phyloP scores from a whole-genome alignment of 1,284 basidiomycete genomes.

The Cutaneotrichosporon spelunceum region DNA sequence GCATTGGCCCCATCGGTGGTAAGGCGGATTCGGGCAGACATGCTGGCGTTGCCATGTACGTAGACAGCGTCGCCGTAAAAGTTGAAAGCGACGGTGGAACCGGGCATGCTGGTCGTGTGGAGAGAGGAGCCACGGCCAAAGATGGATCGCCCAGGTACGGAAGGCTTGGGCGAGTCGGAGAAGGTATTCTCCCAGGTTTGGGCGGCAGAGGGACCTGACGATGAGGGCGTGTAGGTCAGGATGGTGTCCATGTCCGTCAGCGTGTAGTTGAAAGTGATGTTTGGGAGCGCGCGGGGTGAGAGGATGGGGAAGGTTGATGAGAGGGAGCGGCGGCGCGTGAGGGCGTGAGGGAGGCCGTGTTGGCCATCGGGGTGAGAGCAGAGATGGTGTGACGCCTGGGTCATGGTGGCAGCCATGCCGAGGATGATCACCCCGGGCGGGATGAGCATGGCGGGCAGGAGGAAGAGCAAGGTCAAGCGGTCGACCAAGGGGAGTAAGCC shows the following conservation, averaged over 20 bases:
- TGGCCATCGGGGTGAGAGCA: neutral
- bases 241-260: slow-evolving; percentile 11
- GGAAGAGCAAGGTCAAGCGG: too few species aligned
- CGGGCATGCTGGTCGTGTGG: neutral
- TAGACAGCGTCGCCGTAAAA: slow-evolving; percentile 12
- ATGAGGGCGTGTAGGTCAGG: slow-evolving; percentile 5
- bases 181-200: slow-evolving; percentile 1
- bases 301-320: neutral
- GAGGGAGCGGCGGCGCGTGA: neutral
- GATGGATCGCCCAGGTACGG: neutral
- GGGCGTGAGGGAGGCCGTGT: neutral
- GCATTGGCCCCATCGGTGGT: slow-evolving; percentile 11
- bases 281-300: neutral
- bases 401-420: neutral
- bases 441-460: neutral
- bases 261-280: slow-evolving; percentile 16
- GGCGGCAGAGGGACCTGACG: neutral
- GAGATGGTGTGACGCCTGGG: neutral
- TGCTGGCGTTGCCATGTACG: neutral
- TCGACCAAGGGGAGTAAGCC: too few species aligned
- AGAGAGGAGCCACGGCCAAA: slow-evolving; percentile 6
- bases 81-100: neutral
- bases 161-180: neutral
- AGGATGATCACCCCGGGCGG: neutral
- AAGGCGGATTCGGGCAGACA: neutral